phyloP scores from a whole-genome alignment of 495 filamentous ascomycete species.

The Penicillium cosmopolitanum region DNA sequence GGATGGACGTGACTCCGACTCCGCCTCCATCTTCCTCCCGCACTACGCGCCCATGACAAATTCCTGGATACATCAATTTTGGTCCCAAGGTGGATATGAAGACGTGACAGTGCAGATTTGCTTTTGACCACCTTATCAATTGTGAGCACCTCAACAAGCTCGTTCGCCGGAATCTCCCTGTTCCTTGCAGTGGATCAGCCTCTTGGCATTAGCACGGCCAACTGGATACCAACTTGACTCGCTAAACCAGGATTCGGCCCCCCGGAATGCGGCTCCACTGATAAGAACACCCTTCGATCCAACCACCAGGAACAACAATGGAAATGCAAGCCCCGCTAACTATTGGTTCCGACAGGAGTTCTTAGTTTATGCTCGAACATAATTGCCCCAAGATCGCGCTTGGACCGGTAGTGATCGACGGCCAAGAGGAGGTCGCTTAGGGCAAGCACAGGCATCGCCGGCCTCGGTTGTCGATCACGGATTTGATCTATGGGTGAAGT shows the following conservation, averaged over 20 bases:
- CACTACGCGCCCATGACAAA: constrained; percentile 18
- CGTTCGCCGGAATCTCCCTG: constrained; percentile 7
- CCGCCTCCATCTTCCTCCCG: neutral
- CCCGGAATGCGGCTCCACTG: constrained; percentile 23
- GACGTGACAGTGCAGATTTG: constrained; percentile 7
- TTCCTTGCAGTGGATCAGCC: constrained; percentile 20
- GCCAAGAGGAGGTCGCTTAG: constrained; percentile 27
- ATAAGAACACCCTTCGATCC: constrained; percentile 22
- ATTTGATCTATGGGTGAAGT: constrained; percentile 2
- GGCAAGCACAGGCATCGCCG: constrained; percentile 6
- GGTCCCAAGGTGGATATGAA: neutral
- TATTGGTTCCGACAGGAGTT: constrained; percentile 12
- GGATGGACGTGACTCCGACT: neutral
- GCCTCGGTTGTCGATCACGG: constrained; percentile 2
- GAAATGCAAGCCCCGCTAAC: constrained; percentile 12
- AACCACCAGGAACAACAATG: constrained; percentile 12
- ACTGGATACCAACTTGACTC: constrained; percentile 5
- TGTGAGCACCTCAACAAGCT: neutral
- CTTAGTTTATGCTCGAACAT: constrained; percentile 3
- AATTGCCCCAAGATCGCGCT: constrained; percentile 8
- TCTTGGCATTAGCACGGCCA: constrained; percentile 14
- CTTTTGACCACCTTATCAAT: constrained; percentile 10
- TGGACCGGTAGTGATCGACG: constrained; percentile 21
- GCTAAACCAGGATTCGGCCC: constrained; percentile 6
- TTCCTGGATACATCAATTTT: constrained; percentile 1